A percentile compares a stretch with the other conserved stretches of the same genome.
phyloP scores from a whole-genome alignment of 2,329 filamentous ascomycete genomes.

The Simplicillium sp. region DNA sequence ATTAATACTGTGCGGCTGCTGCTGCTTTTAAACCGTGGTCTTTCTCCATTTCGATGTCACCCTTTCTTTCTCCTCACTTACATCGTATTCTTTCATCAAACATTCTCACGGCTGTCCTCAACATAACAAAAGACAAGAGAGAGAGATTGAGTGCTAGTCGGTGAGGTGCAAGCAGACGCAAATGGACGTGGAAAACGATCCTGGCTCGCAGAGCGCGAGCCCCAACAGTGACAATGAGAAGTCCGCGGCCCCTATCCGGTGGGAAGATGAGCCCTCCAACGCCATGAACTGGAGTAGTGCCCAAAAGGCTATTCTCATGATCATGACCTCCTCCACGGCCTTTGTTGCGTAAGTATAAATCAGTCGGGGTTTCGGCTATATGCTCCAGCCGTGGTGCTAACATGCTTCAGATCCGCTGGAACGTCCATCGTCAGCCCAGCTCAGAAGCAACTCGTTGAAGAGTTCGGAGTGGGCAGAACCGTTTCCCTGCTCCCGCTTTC shows the following conservation, averaged over 20 bases:
- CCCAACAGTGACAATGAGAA: too few species aligned
- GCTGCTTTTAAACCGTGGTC: too few species aligned
- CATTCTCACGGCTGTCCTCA: too few species aligned
- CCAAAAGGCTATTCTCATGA: conserved; percentile 29
- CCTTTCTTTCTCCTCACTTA: too few species aligned
- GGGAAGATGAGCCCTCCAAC: conserved; percentile 32
- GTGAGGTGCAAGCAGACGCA: too few species aligned
- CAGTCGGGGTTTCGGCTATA: conserved; percentile 7
- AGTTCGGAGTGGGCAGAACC: conserved; percentile 46
- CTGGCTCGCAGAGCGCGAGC: too few species aligned
- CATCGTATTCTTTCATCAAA: too few species aligned
- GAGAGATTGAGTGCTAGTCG: too few species aligned
- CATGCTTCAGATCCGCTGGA: conserved; percentile 35
- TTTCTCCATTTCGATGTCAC: too few species aligned
- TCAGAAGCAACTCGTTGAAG: conserved; percentile 31
- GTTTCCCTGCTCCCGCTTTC: conserved; percentile 49
- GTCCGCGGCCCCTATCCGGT: conserved; percentile 8
- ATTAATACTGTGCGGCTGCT: too few species aligned
- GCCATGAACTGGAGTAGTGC: conserved; percentile 39
- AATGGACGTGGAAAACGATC: too few species aligned
- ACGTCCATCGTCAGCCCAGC: conserved; percentile 45
- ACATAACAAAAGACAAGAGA: too few species aligned
- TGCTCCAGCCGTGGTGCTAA: conserved; percentile 4
- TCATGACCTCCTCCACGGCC: conserved; percentile 25
- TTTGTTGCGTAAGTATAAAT: conserved; percentile 27